Percentiles rank a stretch among this genome's conserved stretches.
These are phyloP conservation scores for Desmodesmus armatus DNA, from an alignment of 139 green algal genomes.

Conservation along the genomic window DNA sequence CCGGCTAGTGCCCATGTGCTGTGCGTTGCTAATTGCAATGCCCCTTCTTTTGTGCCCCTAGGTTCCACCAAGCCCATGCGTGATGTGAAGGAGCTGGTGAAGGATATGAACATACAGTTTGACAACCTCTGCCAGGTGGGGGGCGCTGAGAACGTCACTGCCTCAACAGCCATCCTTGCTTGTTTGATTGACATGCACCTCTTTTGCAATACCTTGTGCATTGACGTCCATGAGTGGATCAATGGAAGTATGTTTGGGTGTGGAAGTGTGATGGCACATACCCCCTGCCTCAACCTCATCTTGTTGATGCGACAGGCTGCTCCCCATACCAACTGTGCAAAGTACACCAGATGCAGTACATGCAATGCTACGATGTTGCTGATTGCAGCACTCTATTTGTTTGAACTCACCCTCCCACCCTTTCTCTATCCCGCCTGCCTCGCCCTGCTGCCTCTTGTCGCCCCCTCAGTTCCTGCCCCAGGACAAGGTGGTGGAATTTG, in stretches of 20 bases:
- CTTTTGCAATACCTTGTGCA: too few species aligned
- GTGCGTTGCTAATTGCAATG: too few species aligned
- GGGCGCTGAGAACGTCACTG: background rate
- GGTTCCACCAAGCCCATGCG: constrained; percentile 44
- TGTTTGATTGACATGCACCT: too few species aligned
- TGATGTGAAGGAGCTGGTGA: constrained; percentile 75
- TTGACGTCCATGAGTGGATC: too few species aligned
- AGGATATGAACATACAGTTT: constrained; percentile 91
- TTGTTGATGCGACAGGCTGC: too few species aligned
- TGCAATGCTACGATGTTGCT: background rate
- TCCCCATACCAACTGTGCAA: too few species aligned
- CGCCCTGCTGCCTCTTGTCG: background rate
- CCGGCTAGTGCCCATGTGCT: too few species aligned
- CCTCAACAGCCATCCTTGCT: too few species aligned
- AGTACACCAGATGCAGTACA: background rate
- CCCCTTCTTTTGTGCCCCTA: constrained; percentile 44
- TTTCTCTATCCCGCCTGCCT: background rate
- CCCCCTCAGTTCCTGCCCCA: constrained; percentile 92
- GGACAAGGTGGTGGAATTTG: constrained; percentile 95
- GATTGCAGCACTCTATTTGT: background rate
- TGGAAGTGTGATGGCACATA: too few species aligned
- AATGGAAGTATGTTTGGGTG: too few species aligned
- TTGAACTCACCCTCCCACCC: background rate
- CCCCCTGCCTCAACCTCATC: too few species aligned
- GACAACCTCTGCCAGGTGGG: constrained; percentile 95